phyloP scores from a whole-genome alignment of 768 basidiomycete genomes.

The Thelephora ganbajun region DNA sequence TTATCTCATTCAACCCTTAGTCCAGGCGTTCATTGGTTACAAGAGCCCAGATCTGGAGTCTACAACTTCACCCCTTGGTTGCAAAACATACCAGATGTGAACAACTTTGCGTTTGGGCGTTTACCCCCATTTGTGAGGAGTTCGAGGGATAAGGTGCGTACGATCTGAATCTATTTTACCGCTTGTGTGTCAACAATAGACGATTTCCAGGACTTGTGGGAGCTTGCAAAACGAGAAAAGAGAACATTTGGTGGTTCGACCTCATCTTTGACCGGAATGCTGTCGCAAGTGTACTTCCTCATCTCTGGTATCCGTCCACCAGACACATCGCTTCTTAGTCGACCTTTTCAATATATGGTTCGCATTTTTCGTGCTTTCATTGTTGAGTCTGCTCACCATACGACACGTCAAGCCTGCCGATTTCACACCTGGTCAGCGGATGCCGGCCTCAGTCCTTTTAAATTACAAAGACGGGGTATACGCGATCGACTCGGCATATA shows the following conservation, averaged over 20 bases:
- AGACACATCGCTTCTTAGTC: slow-evolving; percentile 47
- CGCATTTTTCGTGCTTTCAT: slow-evolving; percentile 10
- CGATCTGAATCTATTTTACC: neutral
- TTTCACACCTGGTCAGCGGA: slow-evolving; percentile 70
- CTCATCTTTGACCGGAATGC: slow-evolving; percentile 72
- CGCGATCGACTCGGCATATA: slow-evolving; percentile 43
- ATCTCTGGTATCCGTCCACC: slow-evolving; percentile 60
- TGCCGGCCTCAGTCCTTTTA: slow-evolving; percentile 60
- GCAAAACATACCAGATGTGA: slow-evolving; percentile 59
- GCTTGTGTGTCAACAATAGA: neutral
- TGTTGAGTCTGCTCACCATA: neutral
- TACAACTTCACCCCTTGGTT: slow-evolving; percentile 75
- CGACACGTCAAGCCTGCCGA: slow-evolving; percentile 1
- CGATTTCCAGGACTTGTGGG: slow-evolving; percentile 41
- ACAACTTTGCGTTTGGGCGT: slow-evolving; percentile 76
- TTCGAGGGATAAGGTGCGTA: slow-evolving; percentile 55
- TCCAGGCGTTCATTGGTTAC: slow-evolving; percentile 79
- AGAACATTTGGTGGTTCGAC: slow-evolving; percentile 75
- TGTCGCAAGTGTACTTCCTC: slow-evolving; percentile 81
- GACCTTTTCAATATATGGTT: slow-evolving; percentile 46
- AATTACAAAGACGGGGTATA: slow-evolving; percentile 55
- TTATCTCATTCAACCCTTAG: slow-evolving; percentile 22
- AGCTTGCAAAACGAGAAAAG: slow-evolving; percentile 42
- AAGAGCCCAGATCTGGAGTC: slow-evolving; percentile 72
- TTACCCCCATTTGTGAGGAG: slow-evolving; percentile 63